These are phyloP conservation scores for Cucumis hystrix DNA, from an alignment of 306 rosid genomes.

Conservation along the genomic window DNA sequence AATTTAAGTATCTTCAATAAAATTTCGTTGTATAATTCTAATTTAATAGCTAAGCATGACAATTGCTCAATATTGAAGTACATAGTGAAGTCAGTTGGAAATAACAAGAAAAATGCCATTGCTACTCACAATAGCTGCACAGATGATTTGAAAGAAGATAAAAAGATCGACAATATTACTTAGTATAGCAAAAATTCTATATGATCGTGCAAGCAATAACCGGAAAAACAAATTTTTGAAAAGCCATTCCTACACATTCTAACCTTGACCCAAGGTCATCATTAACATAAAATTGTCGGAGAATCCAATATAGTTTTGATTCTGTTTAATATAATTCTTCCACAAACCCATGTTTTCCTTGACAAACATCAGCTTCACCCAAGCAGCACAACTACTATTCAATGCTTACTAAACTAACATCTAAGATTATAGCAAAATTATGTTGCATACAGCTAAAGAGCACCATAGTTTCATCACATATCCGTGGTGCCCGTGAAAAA, in stretches of 20 bases:
- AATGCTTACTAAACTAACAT: not conserved
- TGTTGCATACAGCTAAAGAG: not conserved
- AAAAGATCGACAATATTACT: not conserved
- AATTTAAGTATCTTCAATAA: not conserved
- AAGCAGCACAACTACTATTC: not conserved
- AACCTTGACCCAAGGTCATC: not conserved
- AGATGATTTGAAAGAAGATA: not conserved
- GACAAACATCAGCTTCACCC: not conserved
- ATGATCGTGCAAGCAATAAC: not conserved
- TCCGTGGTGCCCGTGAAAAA: not conserved
- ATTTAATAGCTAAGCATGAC: not conserved
- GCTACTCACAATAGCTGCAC: not conserved
- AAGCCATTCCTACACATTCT: not conserved
- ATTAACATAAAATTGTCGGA: not conserved
- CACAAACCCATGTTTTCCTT: not conserved
- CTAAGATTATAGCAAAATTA: not conserved
- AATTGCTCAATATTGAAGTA: not conserved
- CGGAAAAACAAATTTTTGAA: not conserved
- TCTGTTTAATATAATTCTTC: not conserved
- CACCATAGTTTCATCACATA: not conserved
- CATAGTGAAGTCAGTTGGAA: not conserved
- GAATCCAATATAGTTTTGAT: not conserved
- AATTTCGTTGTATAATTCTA: not conserved
- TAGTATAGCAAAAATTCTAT: not conserved
- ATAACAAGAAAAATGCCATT: not conserved